Base-by-base conservation (phyloP, 495 filamentous ascomycete species). In the Podospora australis region DNA sequence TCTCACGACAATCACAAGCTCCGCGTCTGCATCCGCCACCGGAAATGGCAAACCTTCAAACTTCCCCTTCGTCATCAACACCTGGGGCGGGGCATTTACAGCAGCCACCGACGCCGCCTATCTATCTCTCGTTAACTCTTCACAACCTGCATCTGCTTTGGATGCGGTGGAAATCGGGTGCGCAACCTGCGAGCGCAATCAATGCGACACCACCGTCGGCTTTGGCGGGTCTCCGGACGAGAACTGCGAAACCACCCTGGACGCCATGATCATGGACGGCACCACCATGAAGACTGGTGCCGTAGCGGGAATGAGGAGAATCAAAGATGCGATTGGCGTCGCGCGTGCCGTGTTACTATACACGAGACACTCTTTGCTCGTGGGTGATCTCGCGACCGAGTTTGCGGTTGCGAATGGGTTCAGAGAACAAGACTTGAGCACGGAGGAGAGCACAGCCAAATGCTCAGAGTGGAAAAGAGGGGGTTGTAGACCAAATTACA, bases 21-120 rank as follows among this genome's bases (percentile, higher is more conserved):
- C n/a, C n/a, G n/a, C n/a, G n/a, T n/a, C n/a, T n/a, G 10, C 6
- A 16, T 14, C 35, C 34, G 3, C 6, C 26, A 11, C 48, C 19
- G 21, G 50, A 28, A 34, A 22, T 11, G 14, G 29, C 29, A 19
- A 23, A 20, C 32, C 29, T 21, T 65, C 68, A 1, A 56, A 62
- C 20, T 54, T 72, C 17, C 71, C 71, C 6, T 56, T 74, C 54
- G 62, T 70, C 7, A 65, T 74, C 51, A 74, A 73, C 54, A 68
- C 64, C 29, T 74, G 71, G 71, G 64, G 60, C 40, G 71, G 71
- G 6, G 55, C 63, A 14, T 74, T 74, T 54, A 69, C 66, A 9
- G 62, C 64, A 14, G 71, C 70, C 40, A 75, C 72, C 14, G 68
- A 75, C 47, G 70, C 71, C n/a, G 72, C 72, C 16, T 75, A 67